Evolutionary conservation across 495 filamentous ascomycete genomes (phyloP).

Genomic region (Neurospora sp.): DNA sequence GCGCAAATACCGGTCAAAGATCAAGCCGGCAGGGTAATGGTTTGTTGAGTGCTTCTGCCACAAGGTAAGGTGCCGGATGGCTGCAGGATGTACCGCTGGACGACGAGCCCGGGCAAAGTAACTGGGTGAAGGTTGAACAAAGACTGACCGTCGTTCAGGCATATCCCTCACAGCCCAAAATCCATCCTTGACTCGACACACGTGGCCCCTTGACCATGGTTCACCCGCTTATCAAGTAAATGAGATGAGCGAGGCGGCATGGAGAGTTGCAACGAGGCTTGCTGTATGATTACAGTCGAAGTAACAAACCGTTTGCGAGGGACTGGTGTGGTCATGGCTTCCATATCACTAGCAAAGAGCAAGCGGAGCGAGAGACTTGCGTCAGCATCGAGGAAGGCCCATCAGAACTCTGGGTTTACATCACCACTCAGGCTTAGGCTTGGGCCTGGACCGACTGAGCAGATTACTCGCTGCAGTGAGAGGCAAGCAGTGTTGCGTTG

Average conservation of each 20-base stretch:
- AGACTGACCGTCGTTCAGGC: slow-evolving; percentile 26
- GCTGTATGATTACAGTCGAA: not conserved
- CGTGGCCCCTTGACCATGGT: slow-evolving; percentile 24
- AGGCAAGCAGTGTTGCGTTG: not conserved
- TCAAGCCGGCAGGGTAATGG: slow-evolving; percentile 33
- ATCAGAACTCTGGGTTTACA: not conserved
- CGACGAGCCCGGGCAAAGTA: slow-evolving; percentile 24
- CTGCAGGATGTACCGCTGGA: slow-evolving; percentile 42
- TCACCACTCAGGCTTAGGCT: not conserved
- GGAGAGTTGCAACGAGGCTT: not conserved
- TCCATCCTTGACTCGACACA: slow-evolving; percentile 41
- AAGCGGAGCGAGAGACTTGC: not conserved
- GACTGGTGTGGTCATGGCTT: not conserved
- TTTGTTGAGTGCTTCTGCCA: slow-evolving; percentile 37
- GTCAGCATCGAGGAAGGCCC: not conserved
- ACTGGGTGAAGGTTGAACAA: slow-evolving; percentile 32
- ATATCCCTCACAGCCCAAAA: slow-evolving; percentile 24
- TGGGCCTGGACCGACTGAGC: not conserved
- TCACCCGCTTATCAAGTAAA: not conserved
- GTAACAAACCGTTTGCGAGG: not conserved
- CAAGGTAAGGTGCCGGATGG: slow-evolving; percentile 33
- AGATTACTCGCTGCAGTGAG: not conserved
- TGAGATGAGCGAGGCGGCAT: not conserved
- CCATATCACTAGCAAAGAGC: not conserved
- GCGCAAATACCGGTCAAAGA: slow-evolving; percentile 33